These are phyloP conservation scores for Endothia cerciana DNA, from an alignment of 2,329 filamentous ascomycete genomes.

Conservation along the genomic window DNA sequence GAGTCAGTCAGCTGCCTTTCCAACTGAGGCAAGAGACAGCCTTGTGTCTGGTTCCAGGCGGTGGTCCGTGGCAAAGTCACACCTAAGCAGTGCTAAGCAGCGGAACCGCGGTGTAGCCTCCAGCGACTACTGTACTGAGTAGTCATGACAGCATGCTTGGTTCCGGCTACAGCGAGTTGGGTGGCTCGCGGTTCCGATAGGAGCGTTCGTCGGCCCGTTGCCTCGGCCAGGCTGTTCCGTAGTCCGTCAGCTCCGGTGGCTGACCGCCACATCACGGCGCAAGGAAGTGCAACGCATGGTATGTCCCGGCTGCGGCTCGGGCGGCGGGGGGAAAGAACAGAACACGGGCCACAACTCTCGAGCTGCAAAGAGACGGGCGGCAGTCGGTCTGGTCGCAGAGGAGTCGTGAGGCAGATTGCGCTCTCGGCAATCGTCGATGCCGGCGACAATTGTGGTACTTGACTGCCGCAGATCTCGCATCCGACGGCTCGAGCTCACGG, in stretches of 20 bases:
- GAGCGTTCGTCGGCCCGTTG: constrained; percentile 1
- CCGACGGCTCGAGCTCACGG: neutral
- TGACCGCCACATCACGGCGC: constrained; percentile 8
- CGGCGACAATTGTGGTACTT: neutral
- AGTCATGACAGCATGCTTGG: too few relatives aligned
- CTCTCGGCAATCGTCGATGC: neutral
- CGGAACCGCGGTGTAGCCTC: neutral
- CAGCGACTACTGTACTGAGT: too few relatives aligned
- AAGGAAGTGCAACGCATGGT: neutral
- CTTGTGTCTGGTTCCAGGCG: constrained; percentile 19
- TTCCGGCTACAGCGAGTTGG: too few relatives aligned
- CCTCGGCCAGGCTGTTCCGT: neutral
- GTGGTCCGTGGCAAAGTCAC: constrained; percentile 1
- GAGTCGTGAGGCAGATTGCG: neutral
- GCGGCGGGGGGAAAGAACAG: neutral
- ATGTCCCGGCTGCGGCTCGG: neutral
- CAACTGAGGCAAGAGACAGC: constrained; percentile 26
- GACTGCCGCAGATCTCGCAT: neutral
- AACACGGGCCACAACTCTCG: neutral
- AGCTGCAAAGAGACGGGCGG: neutral
- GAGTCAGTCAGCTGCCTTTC: constrained; percentile 21
- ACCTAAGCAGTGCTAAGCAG: neutral
- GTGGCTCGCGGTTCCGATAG: constrained; percentile 1
- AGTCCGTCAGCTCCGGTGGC: neutral
- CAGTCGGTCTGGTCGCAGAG: neutral